A percentile compares a stretch with the other conserved stretches of the same genome.
phyloP scores from a whole-genome alignment of 805 yeast species.

The Tetrapisispora nanseiensis region DNA sequence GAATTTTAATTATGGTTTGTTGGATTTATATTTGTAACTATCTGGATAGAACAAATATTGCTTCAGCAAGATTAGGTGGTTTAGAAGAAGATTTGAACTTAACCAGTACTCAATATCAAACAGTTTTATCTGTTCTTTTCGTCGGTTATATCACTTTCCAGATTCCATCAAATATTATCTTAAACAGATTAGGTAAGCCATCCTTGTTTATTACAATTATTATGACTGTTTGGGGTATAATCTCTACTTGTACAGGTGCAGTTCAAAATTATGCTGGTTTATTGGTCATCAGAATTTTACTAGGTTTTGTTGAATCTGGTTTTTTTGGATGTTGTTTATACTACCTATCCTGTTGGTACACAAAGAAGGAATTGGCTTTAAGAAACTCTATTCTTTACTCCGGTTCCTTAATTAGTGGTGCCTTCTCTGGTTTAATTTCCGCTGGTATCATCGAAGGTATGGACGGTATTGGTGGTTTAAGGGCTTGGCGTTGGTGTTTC shows the following conservation, averaged over 20 bases:
- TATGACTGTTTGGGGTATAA: constrained; percentile 32
- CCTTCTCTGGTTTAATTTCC: constrained; percentile 45
- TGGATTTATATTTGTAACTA: constrained; percentile 43
- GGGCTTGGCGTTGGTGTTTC: constrained; percentile 44
- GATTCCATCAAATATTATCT: constrained; percentile 31
- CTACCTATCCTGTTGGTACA: constrained; percentile 47
- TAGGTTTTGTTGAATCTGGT: constrained; percentile 43
- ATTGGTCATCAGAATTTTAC: constrained; percentile 37
- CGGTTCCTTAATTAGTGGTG: constrained; percentile 43
- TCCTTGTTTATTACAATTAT: constrained; percentile 38
- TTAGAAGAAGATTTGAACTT: constrained; percentile 34
- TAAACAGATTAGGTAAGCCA: constrained; percentile 41
- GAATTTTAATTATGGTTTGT: constrained; percentile 42
- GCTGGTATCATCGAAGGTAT: constrained; percentile 43
- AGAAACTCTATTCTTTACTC: constrained; percentile 43
- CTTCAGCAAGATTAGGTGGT: constrained; percentile 50
- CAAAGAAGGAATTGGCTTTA: constrained; percentile 38
- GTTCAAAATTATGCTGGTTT: constrained; percentile 35
- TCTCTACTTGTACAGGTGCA: constrained; percentile 36
- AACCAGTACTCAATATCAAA: constrained; percentile 33
- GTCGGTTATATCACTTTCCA: constrained; percentile 33
- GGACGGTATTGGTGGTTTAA: constrained; percentile 38
- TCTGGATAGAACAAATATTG: constrained; percentile 49
- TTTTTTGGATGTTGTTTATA: constrained; percentile 37
- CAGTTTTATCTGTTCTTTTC: constrained; percentile 36